Evolutionary conservation across 2,329 filamentous ascomycete genomes (phyloP).

Genomic region (Diaporthe citrichinensis): DNA sequence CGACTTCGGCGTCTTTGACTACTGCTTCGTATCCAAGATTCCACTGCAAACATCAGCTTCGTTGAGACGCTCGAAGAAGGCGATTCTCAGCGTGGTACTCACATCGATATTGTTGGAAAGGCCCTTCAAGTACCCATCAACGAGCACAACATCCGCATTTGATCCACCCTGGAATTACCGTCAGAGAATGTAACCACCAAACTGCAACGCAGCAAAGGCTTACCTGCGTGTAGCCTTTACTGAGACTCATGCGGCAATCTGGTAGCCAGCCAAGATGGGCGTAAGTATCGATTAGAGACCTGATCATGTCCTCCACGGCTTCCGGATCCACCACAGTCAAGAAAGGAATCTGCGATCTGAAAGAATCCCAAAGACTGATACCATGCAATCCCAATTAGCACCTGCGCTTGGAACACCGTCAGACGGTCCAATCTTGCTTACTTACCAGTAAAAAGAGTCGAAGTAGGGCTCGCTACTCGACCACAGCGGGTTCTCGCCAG

Average conservation of each 20-base stretch:
- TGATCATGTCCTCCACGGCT: slow-evolving; percentile 76
- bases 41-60: slow-evolving; percentile 63
- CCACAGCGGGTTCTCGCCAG: slow-evolving; percentile 80
- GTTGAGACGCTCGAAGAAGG: background rate
- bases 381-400: background rate
- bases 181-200: background rate
- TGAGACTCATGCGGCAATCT: slow-evolving; percentile 77
- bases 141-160: slow-evolving; percentile 79
- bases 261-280: slow-evolving; percentile 75
- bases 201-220: slow-evolving; percentile 44
- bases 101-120: slow-evolving; percentile 69
- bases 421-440: background rate
- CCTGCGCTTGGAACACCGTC: slow-evolving; percentile 31
- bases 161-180: slow-evolving; percentile 71
- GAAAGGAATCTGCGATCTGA: slow-evolving; percentile 77
- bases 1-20: slow-evolving; percentile 79
- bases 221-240: slow-evolving; percentile 77
- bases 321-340: slow-evolving; percentile 77
- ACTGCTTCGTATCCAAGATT: slow-evolving; percentile 77
- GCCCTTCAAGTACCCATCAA: slow-evolving; percentile 78
- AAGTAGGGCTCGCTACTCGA: slow-evolving; percentile 77
- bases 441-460: slow-evolving; percentile 80
- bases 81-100: slow-evolving; percentile 38
- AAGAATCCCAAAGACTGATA: slow-evolving; percentile 76
- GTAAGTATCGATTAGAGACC: slow-evolving; percentile 80